Evolutionary conservation across 2,329 filamentous ascomycete genomes (phyloP), one percentile per base, ranked within the genome.

Genomic region (Chaetomiaceae sp.): DNA sequence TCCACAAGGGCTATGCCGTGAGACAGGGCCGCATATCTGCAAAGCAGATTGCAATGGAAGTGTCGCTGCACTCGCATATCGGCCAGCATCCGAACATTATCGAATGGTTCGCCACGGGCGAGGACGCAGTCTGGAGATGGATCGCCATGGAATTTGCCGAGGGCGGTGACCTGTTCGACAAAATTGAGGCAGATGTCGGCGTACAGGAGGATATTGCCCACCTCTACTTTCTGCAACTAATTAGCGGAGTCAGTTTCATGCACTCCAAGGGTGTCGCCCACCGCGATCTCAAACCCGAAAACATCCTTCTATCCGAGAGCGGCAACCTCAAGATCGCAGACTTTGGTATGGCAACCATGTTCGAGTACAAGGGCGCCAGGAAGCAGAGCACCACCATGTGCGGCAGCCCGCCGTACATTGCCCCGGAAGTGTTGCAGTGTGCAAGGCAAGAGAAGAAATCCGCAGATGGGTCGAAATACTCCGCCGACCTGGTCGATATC

Each of bases 121-220:
- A 96, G 69, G 91, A 99, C 67, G 65, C 77, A 0, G 73, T 85
- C 16, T 99, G 94, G 92, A 83, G 88, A 62, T 99, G 94, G 94
- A 96, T 99, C 62, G 92, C 91, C 34, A 96, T 99, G 90, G 94
- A 99, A 71, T 86, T 89, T 61, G 94, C 94, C 41, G 89, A 95
- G 63, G 94, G 94, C 37, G 94, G 94, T 10, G 94, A 99, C 67
- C 78, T 99, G 7, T 99, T 99, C 69, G 94, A 99, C 82, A 99
- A 99, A 76, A 97, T 99, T 63, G 95, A 99, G 73, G 91, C 94
- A 16, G 94, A 99, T 69, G 89, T 92, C 40, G 94, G 94, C 43
- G 90, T 97, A n/a, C 82, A 86, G 6, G 85, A 95, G 69, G 89
- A 97, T 67, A 90, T 99, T 66, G 92, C 94, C 30, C 95, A 99